Conservation (phyloP, 306 rosid genomes). For the Castanopsis chinensis region DNA sequence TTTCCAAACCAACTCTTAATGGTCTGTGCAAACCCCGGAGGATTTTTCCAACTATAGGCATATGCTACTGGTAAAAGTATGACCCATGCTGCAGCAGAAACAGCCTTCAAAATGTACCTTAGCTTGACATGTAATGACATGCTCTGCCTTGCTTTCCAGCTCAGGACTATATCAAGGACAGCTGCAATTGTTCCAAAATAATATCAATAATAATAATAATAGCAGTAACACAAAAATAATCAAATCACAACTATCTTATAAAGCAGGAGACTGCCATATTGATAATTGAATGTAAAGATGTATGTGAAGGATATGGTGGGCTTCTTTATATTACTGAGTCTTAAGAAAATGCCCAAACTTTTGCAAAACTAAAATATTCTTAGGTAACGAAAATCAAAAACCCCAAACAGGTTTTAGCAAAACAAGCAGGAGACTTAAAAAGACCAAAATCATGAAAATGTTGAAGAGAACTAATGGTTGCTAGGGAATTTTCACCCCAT, state of each 20-base stretch:
- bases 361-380: not conserved
- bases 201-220: slow-evolving; percentile 10
- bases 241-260: slow-evolving; percentile 11
- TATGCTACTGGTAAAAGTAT: slow-evolving; percentile 85
- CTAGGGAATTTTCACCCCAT: not conserved
- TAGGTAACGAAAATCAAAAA: not conserved
- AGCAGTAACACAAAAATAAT: slow-evolving; percentile 4
- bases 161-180: slow-evolving; percentile 69
- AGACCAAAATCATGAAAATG: not conserved
- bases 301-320: not conserved
- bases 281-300: slow-evolving; percentile 12
- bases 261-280: slow-evolving; percentile 10
- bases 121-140: slow-evolving; percentile 78
- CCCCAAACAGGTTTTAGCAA: not conserved
- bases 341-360: not conserved
- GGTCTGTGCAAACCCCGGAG: slow-evolving; percentile 84
- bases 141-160: slow-evolving; percentile 88
- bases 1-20: slow-evolving; percentile 88
- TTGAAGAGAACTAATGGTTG: not conserved
- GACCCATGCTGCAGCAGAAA: slow-evolving; percentile 83
- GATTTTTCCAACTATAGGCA: slow-evolving; percentile 77
- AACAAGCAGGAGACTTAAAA: not conserved
- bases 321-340: not conserved
- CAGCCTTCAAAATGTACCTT: slow-evolving; percentile 68
- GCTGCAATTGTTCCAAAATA: slow-evolving; percentile 50